Evolutionary conservation across 2,329 filamentous ascomycete species (phyloP).

Genomic region (Phyllosticta paracitricarpa): DNA sequence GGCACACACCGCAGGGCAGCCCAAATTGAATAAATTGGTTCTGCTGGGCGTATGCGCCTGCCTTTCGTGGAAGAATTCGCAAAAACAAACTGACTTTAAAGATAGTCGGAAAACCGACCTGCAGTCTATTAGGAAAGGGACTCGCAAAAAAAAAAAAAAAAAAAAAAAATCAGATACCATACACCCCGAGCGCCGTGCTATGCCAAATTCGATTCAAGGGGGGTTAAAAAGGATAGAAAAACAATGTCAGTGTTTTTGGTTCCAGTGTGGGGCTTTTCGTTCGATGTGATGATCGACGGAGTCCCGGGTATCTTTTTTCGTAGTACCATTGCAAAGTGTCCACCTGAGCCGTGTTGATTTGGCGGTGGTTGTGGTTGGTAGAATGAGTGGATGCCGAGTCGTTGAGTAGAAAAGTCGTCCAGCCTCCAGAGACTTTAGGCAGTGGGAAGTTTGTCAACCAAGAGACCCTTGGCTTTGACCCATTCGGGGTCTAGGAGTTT

Average conservation of each 20-base stretch:
- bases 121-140: background rate
- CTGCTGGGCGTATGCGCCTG: too few species aligned
- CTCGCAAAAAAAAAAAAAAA: background rate
- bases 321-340: background rate
- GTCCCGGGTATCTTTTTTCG: conserved; percentile 7
- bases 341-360: background rate
- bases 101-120: background rate
- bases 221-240: background rate
- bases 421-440: background rate
- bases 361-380: background rate
- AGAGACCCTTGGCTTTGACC: conserved; percentile 38
- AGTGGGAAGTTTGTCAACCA: conserved; percentile 5
- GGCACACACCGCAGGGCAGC: too few species aligned
- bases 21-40: too few species aligned
- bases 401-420: background rate
- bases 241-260: background rate
- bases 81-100: too few species aligned
- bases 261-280: background rate
- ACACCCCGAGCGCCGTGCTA: conserved; percentile 7
- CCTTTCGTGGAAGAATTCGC: too few species aligned
- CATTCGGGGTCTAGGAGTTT: conserved; percentile 59
- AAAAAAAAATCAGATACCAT: background rate
- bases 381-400: background rate
- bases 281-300: background rate
- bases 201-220: background rate